Base-by-base conservation (phyloP, 2,329 filamentous ascomycete species). In the Alternaria panax region DNA sequence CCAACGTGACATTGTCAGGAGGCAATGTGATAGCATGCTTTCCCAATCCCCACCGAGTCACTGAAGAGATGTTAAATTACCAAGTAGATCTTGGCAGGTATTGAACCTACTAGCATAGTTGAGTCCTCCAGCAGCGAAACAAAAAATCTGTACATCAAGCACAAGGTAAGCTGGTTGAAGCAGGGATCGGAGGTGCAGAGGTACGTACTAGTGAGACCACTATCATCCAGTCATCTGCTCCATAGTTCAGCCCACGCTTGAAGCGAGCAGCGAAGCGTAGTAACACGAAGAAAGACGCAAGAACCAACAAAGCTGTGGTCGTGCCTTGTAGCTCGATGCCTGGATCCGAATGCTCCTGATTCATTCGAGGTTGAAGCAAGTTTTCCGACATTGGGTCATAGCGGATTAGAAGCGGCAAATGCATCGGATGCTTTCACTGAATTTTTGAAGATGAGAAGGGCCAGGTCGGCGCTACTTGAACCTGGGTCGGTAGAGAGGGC, bases 151-250 rank as follows among this genome's bases (percentile, higher is more conserved):
- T 22, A 53, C 27, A 25, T n/a, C 30, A 16, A 25, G 24, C 32
- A 32, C 18, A n/a, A 24, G 12, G 18, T 45, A 30, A 81, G 58
- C 12, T 52, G 27, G 43, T 4, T 45, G 18, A 41, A 18, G 30
- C 14, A 24, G 24, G 27, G 14, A 11, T 25, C 30, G 34, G 40
- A 22, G 24, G 48, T 16, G 22, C 2, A 28, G 27, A 25, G 34
- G 20, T 11, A 58, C 48, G 12, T 48, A 54, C 55, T 14, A 54
- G 32, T n/a, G 55, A 51, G 34, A 45, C 48, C 5, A 58, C 48
- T 30, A 58, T 54, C 48, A 53, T 45, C 55, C 55, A 58, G 42
- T 58, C 55, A 16, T 58, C 55, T 36, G 55, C 20, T 24, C 55
- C 55, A 54, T 58, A 58, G 3, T 1, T 54, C n/a, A 54, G 22